Conservation (phyloP, 352 stramenopile genomes). For the Peronospora belbahrii region DNA sequence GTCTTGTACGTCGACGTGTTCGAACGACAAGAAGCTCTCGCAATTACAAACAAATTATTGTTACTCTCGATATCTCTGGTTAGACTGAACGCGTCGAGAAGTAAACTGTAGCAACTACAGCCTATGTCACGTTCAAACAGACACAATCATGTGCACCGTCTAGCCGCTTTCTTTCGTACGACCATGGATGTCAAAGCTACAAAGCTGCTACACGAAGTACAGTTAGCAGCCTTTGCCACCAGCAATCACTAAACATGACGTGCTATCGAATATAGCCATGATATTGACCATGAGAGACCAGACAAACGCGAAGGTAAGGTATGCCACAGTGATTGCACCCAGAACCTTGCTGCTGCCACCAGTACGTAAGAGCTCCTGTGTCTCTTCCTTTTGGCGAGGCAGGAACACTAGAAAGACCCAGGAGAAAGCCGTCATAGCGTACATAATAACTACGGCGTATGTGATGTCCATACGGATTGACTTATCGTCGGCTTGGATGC, state of each 20-base stretch:
- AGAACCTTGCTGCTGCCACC: slow-evolving; percentile 24
- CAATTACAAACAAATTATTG: too few species aligned
- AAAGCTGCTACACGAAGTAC: too few species aligned
- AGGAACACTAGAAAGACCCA: slow-evolving; percentile 21
- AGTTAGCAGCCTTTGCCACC: slow-evolving; percentile 31
- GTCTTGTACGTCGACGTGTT: too few species aligned
- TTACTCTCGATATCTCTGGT: too few species aligned
- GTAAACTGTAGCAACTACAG: too few species aligned
- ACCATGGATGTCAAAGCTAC: too few species aligned
- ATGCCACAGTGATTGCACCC: slow-evolving; percentile 23
- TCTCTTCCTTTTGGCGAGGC: slow-evolving; percentile 29
- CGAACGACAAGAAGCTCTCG: too few species aligned
- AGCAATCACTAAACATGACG: slow-evolving; percentile 29
- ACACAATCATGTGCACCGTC: too few species aligned
- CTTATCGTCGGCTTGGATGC: slow-evolving; percentile 25
- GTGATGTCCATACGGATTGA: slow-evolving; percentile 31
- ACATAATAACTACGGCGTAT: slow-evolving; percentile 34
- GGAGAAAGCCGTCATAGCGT: slow-evolving; percentile 24
- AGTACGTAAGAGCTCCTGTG: slow-evolving; percentile 23
- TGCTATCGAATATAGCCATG: slow-evolving; percentile 24
- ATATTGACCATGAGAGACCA: slow-evolving; percentile 27
- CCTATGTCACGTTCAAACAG: too few species aligned
- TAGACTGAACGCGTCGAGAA: too few species aligned
- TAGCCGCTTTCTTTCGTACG: too few species aligned
- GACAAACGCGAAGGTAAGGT: slow-evolving; percentile 25